Base-by-base conservation (phyloP, 2,329 filamentous ascomycete species). In the Rugonectria rugulosa region DNA sequence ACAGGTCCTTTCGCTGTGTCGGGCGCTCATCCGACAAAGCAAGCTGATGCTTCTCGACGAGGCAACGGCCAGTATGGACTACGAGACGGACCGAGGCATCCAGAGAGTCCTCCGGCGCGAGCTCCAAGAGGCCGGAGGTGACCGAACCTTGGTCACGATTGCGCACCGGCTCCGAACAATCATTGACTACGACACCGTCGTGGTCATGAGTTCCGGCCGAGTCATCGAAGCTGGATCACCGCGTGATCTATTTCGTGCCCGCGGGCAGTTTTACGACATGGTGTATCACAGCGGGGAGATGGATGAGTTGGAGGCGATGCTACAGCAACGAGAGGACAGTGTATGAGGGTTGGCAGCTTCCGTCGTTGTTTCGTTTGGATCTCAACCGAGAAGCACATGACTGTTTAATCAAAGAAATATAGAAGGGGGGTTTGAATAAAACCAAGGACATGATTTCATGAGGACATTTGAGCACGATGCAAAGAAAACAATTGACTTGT, bases 61-160 rank as follows among this genome's bases (percentile, higher is more conserved):
- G 68, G 83, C 83, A 9, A 86, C 83, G 3, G 82, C 82, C 20
- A 84, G 80, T 61, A 83, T 86, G 75, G 83, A 86, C 62, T 81
- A 82, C 54, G 79, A 82, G 66, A 84, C 83, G 21, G 83, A 86
- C 56, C 73, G 75, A 27, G 79, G 78, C 3, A 83, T 86, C 51
- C 83, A 86, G 68, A 70, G 71, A n/a, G 77, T 83, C 2, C 67
- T 86, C 26, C 74, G 81, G 14, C 68, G 73, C 8, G 81, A 83
- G 59, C 75, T 86, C 23, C 73, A 76, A 47, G 73, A 72, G 37
- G 70, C 72, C 1, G 76, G 73, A 5, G 70, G 75, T 10, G 77
- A 77, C 21, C 74, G 81, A 20, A 86, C 83, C 9, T 73, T 86
- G 4, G 78, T 86, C 17, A 84, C 82, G 3, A 84, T 86, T 58